Percentiles rank a stretch among this genome's conserved stretches.
phyloP scores from a whole-genome alignment of 1,284 basidiomycete genomes.

The Leccinum subrobustum region DNA sequence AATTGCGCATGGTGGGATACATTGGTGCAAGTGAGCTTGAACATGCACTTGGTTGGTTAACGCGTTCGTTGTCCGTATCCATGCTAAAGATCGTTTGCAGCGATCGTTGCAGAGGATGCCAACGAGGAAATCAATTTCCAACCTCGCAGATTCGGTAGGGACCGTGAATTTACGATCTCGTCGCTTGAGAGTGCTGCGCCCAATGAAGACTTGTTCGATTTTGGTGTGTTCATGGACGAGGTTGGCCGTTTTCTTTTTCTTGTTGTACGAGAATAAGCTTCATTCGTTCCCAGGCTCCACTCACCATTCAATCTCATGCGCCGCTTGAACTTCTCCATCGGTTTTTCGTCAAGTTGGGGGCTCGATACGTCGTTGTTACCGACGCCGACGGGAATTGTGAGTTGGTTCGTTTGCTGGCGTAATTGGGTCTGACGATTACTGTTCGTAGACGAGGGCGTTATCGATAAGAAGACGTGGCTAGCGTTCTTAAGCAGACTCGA shows the following conservation, averaged over 20 bases:
- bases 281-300: constrained; percentile 62
- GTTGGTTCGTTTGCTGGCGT: constrained; percentile 30
- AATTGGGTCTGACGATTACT: not conserved
- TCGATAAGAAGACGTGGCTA: constrained; percentile 93
- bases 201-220: constrained; percentile 71
- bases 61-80: not conserved
- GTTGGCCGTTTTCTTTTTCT: constrained; percentile 36
- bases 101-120: constrained; percentile 73
- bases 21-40: constrained; percentile 92
- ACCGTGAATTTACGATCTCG: constrained; percentile 50
- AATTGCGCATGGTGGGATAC: constrained; percentile 82
- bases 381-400: constrained; percentile 82
- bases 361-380: constrained; percentile 84
- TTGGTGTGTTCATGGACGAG: constrained; percentile 89
- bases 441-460: constrained; percentile 77
- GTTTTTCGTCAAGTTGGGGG: constrained; percentile 89
- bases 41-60: constrained; percentile 79
- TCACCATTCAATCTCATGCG: constrained; percentile 80
- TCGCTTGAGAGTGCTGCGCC: constrained; percentile 41
- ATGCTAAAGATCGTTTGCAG: constrained; percentile 38
- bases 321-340: constrained; percentile 90
- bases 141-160: constrained; percentile 41
- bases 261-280: constrained; percentile 1
- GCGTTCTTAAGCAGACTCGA: constrained; percentile 77
- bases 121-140: constrained; percentile 68